Evolutionary conservation across 78 protist species (phyloP), one percentile per base, ranked within the genome.

Genomic region (Paulinella micropora): DNA sequence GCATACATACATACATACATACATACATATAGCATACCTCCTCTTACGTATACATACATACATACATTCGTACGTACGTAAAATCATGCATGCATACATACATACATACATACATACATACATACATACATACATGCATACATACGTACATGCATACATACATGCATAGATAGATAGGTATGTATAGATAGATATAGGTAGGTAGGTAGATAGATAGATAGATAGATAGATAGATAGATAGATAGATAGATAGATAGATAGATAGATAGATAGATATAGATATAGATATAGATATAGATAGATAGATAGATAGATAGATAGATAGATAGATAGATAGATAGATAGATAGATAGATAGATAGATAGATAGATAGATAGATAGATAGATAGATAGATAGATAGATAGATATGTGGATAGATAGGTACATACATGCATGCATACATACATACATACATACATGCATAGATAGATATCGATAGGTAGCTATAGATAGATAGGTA

Each of bases 21-120:
- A 51, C 15, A 23, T 51, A 23, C 15, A 15, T 51, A 51, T 6
- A 51, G 15, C 6, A 51, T 51, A 51, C 73, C 73, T 15, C 73
- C 73, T 15, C 73, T 51, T 15, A 51, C 73, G 15, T 51, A 51
- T 51, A 51, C 73, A 51, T 51, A 51, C 15, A 51, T 51, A 23
- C 15, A 51, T 51, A 51, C 15, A 51, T 51, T 26, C 29, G 9
- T 81, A 81, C 29, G 9, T 81, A 81, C 29, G 15, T 51, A 51
- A 23, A 51, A 23, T 23, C 15, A 51, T 51, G 15, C 15, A 51
- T 51, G 15, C 15, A 81, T 81, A 81, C 29, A 81, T 81, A 81
- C 29, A 81, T 81, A 81, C 29, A 81, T 81, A 81, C 29, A 81
- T 81, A 81, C 29, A 81, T 81, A 81, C 29, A 81, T 81, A 81